Evolutionary conservation across 2,329 filamentous ascomycete species (phyloP).

Genomic region (Penicillium decumbens): DNA sequence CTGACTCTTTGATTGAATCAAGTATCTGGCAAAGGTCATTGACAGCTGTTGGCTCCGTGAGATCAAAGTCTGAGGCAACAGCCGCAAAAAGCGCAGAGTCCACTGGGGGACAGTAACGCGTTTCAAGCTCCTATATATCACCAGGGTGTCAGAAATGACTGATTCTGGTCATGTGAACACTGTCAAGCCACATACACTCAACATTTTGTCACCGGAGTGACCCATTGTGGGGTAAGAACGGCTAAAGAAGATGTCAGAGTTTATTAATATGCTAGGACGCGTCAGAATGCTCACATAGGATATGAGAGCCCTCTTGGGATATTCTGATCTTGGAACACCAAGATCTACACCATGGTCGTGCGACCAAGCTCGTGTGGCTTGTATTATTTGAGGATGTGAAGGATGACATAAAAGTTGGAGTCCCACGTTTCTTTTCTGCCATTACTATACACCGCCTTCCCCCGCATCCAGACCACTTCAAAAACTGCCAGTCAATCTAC

Average conservation of each 20-base stretch:
- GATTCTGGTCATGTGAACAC: neutral
- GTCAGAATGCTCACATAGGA: neutral
- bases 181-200: neutral
- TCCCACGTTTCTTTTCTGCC: neutral
- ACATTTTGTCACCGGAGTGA: neutral
- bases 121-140: conserved; percentile 47
- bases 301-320: neutral
- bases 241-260: neutral
- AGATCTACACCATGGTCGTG: neutral
- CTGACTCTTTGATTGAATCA: conserved; percentile 61
- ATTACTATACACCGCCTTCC: neutral
- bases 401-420: neutral
- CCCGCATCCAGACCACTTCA: neutral
- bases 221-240: neutral
- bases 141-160: neutral
- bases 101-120: conserved; percentile 67
- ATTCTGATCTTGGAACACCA: neutral
- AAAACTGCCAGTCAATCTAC: neutral
- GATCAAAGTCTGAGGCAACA: conserved; percentile 69
- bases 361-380: neutral
- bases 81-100: conserved; percentile 74
- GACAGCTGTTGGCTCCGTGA: conserved; percentile 51
- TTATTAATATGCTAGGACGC: neutral
- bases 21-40: conserved; percentile 57
- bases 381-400: neutral